These are phyloP conservation scores for Backusella australiensis DNA, from an alignment of 192 early-diverging fungal genomes.

Conservation along the genomic window DNA sequence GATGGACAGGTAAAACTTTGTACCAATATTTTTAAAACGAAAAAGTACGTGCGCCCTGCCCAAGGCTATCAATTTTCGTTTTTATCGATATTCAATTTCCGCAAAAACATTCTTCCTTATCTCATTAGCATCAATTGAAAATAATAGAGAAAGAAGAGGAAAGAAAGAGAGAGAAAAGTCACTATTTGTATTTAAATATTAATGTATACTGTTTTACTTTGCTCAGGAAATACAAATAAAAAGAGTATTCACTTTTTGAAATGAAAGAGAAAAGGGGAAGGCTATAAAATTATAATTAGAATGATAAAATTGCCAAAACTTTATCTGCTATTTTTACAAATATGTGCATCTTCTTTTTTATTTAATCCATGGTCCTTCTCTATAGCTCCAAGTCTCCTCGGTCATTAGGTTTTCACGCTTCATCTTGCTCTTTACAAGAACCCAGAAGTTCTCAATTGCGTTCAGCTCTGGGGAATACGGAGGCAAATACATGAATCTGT, in stretches of 20 bases:
- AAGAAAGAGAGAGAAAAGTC: neutral
- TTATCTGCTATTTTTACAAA: neutral
- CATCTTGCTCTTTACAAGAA: neutral
- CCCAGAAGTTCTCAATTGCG: conserved; percentile 1
- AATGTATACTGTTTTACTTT: neutral
- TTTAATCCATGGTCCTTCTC: neutral
- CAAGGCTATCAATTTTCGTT: neutral
- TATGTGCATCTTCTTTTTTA: neutral
- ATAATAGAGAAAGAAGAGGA: neutral
- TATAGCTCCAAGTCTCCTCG: neutral
- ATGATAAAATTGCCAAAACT: neutral
- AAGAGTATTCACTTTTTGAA: neutral
- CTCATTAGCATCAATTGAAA: neutral
- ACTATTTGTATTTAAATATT: neutral
- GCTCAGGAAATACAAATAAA: neutral
- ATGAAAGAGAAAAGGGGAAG: neutral
- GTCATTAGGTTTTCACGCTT: neutral
- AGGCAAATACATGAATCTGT: neutral
- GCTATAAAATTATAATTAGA: neutral
- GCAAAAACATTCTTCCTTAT: neutral
- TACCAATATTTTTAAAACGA: neutral
- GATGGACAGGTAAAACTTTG: conserved; percentile 1
- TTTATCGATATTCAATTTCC: neutral
- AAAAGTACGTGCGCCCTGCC: neutral
- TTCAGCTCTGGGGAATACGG: neutral